Base-by-base conservation (phyloP, 768 basidiomycete genomes). In the Austroboletus eburneus region DNA sequence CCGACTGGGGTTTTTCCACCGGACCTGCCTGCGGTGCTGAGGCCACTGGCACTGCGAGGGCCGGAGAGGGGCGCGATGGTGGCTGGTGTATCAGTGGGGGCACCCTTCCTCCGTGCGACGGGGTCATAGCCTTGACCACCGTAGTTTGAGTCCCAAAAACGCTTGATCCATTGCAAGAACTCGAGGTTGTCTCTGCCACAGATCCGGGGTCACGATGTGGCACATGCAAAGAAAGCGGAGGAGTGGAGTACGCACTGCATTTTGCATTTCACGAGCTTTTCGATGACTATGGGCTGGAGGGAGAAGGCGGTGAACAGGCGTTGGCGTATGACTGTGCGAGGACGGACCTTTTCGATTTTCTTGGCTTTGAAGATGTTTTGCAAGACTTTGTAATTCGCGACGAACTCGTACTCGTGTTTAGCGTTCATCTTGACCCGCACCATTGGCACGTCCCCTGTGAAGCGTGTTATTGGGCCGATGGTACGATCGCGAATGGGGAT, bases 81-180 rank as follows among this genome's bases (percentile, higher is more conserved):
- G 17, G 86, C 86, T 5, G 89, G 88, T 0, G 83, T 71, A 49
- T 90, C 88, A n/a, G 77, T 73, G 16, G 85, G 73, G 9, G 76
- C 83, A 36, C 90, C 92, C 61, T 80, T 86, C 52, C 91, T 77
- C 46, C 94, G 81, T 8, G 72, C 88, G 0, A 84, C 81, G 1
- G 96, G 73, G 63, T 97, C 92, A 61, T 98, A 98, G 6, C 75
- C 80, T 48, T 87, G 82, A 3, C 93, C 95, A 16, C 83, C 81
- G 63, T 83, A 93, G 73, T 94, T 91, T 22, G 79, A 69, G 58
- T 98, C 93, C 95, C 96, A 98, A 69, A 85, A 97, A 20, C 87
- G 85, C 63, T 92, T 92, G 59, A 91, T 78, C 95, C 95, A 99
- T 69, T 99, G 96, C 46, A 94, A 67, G 72, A 99, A 98, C 63